A percentile compares a stretch with the other conserved stretches of the same genome.
phyloP scores from a whole-genome alignment of 2,329 filamentous ascomycete species.

The Chaetothyriales sp. region DNA sequence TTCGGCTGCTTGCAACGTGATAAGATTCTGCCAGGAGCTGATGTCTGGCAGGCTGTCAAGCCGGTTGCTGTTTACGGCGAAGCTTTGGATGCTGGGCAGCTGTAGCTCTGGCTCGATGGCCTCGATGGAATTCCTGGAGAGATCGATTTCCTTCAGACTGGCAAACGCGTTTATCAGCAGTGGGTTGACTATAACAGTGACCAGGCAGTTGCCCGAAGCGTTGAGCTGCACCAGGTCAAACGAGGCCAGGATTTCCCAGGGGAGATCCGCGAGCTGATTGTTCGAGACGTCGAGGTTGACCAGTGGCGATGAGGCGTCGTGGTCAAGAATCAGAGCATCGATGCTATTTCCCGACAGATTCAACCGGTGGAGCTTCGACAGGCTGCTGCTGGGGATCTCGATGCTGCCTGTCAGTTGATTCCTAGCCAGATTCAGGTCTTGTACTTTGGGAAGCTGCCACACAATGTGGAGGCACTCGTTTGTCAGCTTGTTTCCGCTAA shows the following conservation, averaged over 20 bases:
- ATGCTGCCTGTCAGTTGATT: constrained; percentile 60
- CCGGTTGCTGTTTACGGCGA: constrained; percentile 70
- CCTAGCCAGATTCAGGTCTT: constrained; percentile 66
- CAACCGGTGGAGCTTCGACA: constrained; percentile 59
- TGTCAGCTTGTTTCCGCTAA: constrained; percentile 68
- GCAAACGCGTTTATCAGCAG: constrained; percentile 37
- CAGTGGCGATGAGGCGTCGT: constrained; percentile 53
- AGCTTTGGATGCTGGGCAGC: constrained; percentile 55
- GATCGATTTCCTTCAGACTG: constrained; percentile 64
- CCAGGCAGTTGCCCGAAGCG: constrained; percentile 62
- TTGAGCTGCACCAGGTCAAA: constrained; percentile 43
- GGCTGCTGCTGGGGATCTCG: constrained; percentile 44
- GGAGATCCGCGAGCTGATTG: constrained; percentile 61
- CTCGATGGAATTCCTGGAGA: constrained; percentile 59
- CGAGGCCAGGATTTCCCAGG: constrained; percentile 22
- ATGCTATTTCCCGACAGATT: constrained; percentile 73
- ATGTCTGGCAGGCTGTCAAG: constrained; percentile 59
- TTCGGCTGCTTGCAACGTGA: constrained; percentile 62
- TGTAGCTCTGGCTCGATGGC: constrained; percentile 38
- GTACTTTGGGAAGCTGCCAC: constrained; percentile 53
- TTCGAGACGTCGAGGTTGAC: constrained; percentile 56
- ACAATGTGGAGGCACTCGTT: constrained; percentile 60
- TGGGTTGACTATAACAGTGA: neutral
- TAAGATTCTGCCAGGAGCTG: constrained; percentile 48
- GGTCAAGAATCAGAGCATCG: constrained; percentile 45